Conservation (phyloP, 2,329 filamentous ascomycete species). For the Cryphonectria japonica region DNA sequence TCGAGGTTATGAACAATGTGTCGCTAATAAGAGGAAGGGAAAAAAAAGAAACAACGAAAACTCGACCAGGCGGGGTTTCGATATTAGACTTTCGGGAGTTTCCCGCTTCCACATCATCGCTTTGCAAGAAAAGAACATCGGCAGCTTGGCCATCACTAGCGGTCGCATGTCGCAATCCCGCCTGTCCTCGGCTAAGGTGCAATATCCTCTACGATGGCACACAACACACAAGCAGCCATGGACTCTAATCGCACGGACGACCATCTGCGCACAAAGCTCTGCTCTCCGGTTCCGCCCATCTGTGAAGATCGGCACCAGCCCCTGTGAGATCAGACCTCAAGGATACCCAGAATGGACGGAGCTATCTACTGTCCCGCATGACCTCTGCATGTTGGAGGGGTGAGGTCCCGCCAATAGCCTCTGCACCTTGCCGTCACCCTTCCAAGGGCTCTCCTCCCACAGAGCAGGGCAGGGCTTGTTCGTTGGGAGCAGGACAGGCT, state of each 20-base stretch:
- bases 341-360: slow-evolving; percentile 32
- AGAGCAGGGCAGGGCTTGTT: slow-evolving; percentile 36
- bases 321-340: slow-evolving; percentile 22
- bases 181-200: slow-evolving; percentile 7
- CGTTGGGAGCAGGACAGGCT: slow-evolving; percentile 32
- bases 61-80: slow-evolving; percentile 19
- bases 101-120: slow-evolving; percentile 20
- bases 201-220: background rate
- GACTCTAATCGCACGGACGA: background rate
- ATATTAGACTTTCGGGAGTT: slow-evolving; percentile 27
- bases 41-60: background rate
- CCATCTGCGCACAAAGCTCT: background rate
- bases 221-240: background rate
- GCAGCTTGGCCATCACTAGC: slow-evolving; percentile 1
- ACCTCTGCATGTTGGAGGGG: slow-evolving; percentile 29
- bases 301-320: slow-evolving; percentile 30
- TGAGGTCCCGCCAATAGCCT: slow-evolving; percentile 36
- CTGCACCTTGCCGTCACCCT: slow-evolving; percentile 34
- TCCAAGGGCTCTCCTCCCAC: background rate
- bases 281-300: slow-evolving; percentile 20
- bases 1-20: slow-evolving; percentile 7
- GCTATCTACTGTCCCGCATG: slow-evolving; percentile 34
- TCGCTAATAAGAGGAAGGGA: background rate
- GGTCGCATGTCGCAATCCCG: slow-evolving; percentile 15
- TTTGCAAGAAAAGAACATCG: background rate